Percentiles rank a stretch among this genome's conserved stretches.
These are phyloP conservation scores for Thraustochytrium striatum DNA, from an alignment of 352 stramenopile species.

Conservation along the genomic window DNA sequence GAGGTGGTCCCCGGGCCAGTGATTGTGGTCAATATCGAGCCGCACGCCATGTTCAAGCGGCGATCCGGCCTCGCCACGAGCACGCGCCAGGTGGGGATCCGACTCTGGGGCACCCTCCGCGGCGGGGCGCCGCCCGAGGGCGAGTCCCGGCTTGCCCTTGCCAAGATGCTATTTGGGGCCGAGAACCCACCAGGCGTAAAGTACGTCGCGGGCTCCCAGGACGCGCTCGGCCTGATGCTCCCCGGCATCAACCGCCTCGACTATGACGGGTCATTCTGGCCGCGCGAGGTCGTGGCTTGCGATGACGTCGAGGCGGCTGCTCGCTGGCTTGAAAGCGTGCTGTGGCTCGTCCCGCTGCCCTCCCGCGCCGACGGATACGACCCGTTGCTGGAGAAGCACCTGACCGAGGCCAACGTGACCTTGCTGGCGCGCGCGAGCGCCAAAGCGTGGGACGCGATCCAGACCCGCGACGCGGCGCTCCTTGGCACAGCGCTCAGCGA, in stretches of 20 bases:
- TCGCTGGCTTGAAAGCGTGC: conserved; percentile 3
- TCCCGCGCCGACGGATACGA: conserved; percentile 31
- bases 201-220: conserved; percentile 38
- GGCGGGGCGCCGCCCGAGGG: background rate
- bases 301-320: background rate
- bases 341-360: conserved; percentile 34
- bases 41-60: conserved; percentile 22
- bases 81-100: conserved; percentile 37
- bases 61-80: conserved; percentile 28
- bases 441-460: conserved; percentile 10
- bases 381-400: conserved; percentile 18
- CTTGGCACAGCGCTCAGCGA: conserved; percentile 27
- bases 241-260: conserved; percentile 37
- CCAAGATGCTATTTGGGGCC: conserved; percentile 28
- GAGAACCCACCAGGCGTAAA: conserved; percentile 25
- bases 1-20: conserved; percentile 14
- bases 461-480: background rate
- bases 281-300: background rate
- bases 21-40: conserved; percentile 41
- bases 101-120: background rate
- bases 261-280: conserved; percentile 26
- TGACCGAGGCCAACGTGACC: conserved; percentile 7
- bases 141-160: conserved; percentile 1
- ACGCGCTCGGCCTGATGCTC: conserved; percentile 33
- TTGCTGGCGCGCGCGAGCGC: conserved; percentile 3